Evolutionary conservation across 768 basidiomycete species (phyloP).

Genomic region (Mycena olivaceomarginata): DNA sequence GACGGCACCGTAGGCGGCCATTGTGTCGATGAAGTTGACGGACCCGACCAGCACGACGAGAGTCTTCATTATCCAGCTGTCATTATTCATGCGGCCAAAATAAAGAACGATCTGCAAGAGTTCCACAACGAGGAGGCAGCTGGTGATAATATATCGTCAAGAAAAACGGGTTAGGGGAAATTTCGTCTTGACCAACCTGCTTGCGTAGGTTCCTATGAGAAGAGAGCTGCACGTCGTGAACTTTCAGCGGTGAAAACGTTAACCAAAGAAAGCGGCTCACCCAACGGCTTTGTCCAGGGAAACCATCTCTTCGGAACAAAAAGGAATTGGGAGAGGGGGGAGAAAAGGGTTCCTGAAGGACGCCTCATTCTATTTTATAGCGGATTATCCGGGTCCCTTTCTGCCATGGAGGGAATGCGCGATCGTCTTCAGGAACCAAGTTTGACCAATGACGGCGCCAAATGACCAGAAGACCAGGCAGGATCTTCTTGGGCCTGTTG

Average conservation of each 20-base stretch:
- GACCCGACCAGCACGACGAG: slow-evolving; percentile 5
- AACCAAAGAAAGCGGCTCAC: not conserved
- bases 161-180: not conserved
- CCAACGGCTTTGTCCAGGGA: slow-evolving; percentile 32
- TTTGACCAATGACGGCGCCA: no score
- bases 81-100: slow-evolving; percentile 18
- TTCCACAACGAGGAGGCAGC: slow-evolving; percentile 15
- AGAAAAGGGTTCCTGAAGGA: no score
- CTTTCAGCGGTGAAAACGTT: no score
- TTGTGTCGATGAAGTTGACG: slow-evolving; percentile 21
- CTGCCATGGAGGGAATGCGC: not conserved
- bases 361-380: not conserved
- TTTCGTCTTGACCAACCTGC: not conserved
- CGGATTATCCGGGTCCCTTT: not conserved
- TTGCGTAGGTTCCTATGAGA: slow-evolving; percentile 24
- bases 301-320: slow-evolving; percentile 6
- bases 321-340: no score
- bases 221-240: not conserved
- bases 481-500: not conserved
- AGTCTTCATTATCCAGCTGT: slow-evolving; percentile 18
- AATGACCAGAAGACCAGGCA: not conserved
- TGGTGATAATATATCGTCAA: not conserved
- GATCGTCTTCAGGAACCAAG: no score
- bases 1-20: slow-evolving; percentile 2
- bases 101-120: slow-evolving; percentile 10